phyloP scores from a whole-genome alignment of 2,329 filamentous ascomycete genomes.

The Tolypocladium endophyticum region DNA sequence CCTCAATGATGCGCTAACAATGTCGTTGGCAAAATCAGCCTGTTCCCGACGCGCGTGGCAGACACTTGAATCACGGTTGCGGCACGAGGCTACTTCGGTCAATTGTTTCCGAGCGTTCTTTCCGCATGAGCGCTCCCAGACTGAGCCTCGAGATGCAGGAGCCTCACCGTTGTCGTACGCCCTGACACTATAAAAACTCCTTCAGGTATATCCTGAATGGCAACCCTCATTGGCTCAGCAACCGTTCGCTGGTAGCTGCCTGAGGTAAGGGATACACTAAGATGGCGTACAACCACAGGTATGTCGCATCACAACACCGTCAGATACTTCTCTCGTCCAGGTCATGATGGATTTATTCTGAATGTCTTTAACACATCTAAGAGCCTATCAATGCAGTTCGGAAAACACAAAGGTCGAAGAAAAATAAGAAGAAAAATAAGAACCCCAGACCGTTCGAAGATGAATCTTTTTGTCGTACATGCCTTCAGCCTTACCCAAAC shows the following conservation, averaged over 20 bases:
- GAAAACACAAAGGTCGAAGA: constrained; percentile 6
- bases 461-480: constrained; percentile 23
- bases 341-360: not conserved
- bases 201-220: not conserved
- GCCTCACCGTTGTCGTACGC: not conserved
- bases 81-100: not conserved
- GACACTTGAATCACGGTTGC: not conserved
- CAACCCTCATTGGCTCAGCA: no score
- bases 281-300: not conserved
- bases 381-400: not conserved
- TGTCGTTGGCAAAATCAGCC: not conserved
- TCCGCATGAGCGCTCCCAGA: not conserved
- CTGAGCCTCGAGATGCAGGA: not conserved
- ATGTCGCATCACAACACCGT: not conserved
- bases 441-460: constrained; percentile 13
- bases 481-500: constrained; percentile 20
- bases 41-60: not conserved
- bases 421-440: constrained; percentile 9
- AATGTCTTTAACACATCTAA: not conserved
- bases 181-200: not conserved
- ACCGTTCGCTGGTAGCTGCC: not conserved
- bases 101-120: not conserved
- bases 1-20: not conserved
- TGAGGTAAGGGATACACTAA: not conserved
- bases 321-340: not conserved